Evolutionary conservation across 495 filamentous ascomycete species (phyloP).

Genomic region (Cercophora samala): DNA sequence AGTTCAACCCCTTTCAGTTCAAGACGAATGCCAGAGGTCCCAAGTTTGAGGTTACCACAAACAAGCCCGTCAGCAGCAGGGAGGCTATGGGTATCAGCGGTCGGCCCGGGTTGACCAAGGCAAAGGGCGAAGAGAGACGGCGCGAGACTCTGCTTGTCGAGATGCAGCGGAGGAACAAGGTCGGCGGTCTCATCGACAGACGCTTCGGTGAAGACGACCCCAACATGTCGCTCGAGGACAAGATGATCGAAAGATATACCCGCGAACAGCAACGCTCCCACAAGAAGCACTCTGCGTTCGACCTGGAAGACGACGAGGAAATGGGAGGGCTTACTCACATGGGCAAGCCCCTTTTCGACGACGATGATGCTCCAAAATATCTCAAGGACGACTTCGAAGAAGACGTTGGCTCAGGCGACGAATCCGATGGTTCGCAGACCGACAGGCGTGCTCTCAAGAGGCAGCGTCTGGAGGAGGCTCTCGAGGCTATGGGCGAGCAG

Average conservation of each 20-base stretch:
- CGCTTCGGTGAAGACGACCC: slow-evolving; percentile 96
- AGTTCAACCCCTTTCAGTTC: slow-evolving; percentile 97
- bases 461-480: slow-evolving; percentile 39
- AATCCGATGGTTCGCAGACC: slow-evolving; percentile 47
- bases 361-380: slow-evolving; percentile 22
- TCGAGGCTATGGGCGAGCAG: slow-evolving; percentile 36
- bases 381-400: slow-evolving; percentile 67
- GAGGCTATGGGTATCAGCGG: slow-evolving; percentile 54
- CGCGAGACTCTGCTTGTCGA: slow-evolving; percentile 78
- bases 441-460: slow-evolving; percentile 59
- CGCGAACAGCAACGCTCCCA: slow-evolving; percentile 70
- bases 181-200: slow-evolving; percentile 86
- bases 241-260: slow-evolving; percentile 85
- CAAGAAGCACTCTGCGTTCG: slow-evolving; percentile 75
- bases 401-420: slow-evolving; percentile 56
- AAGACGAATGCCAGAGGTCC: slow-evolving; percentile 62
- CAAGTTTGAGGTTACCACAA: slow-evolving; percentile 75
- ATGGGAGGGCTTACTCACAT: slow-evolving; percentile 75
- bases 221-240: slow-evolving; percentile 88
- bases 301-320: slow-evolving; percentile 80
- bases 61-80: slow-evolving; percentile 48
- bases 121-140: slow-evolving; percentile 81
- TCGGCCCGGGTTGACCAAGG: slow-evolving; percentile 79
- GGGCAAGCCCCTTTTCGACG: slow-evolving; percentile 66
- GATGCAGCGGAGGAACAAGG: slow-evolving; percentile 81